Evolutionary conservation across 768 basidiomycete species (phyloP).

Genomic region (Pleurotus tuber-regium): DNA sequence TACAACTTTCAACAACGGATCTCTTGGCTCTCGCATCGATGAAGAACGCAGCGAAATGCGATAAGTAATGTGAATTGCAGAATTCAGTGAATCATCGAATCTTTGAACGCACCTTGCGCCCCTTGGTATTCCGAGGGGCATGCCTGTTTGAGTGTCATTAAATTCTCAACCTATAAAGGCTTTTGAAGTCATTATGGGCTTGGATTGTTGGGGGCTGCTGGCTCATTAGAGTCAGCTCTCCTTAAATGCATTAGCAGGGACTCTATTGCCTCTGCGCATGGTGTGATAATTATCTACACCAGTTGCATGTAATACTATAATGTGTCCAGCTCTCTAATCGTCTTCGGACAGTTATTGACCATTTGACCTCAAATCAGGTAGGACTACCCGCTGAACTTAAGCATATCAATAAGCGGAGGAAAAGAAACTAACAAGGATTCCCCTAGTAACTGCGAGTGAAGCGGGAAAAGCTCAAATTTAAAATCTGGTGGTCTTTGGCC

Average conservation of each 20-base stretch:
- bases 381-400: slow-evolving; percentile 86
- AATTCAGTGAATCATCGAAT: slow-evolving; percentile 82
- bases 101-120: slow-evolving; percentile 81
- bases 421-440: slow-evolving; percentile 91
- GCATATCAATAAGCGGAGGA: slow-evolving; percentile 90
- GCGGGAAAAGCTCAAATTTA: slow-evolving; percentile 83
- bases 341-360: slow-evolving; percentile 18
- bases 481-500: slow-evolving; percentile 63
- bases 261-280: slow-evolving; percentile 25
- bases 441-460: slow-evolving; percentile 88
- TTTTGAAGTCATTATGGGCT: slow-evolving; percentile 29
- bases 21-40: slow-evolving; percentile 79
- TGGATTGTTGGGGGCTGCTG: slow-evolving; percentile 41
- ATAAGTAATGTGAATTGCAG: slow-evolving; percentile 84
- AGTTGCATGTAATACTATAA: slow-evolving; percentile 15
- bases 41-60: slow-evolving; percentile 80
- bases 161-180: slow-evolving; percentile 44
- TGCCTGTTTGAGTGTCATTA: slow-evolving; percentile 76
- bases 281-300: slow-evolving; percentile 55
- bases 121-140: slow-evolving; percentile 73
- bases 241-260: slow-evolving; percentile 48
- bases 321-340: slow-evolving; percentile 24
- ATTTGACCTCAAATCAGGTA: slow-evolving; percentile 78
- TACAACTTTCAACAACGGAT: slow-evolving; percentile 56
- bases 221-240: slow-evolving; percentile 31